These are phyloP conservation scores for Termitomyces sp. DNA, from an alignment of 768 basidiomycete species.

Conservation along the genomic window DNA sequence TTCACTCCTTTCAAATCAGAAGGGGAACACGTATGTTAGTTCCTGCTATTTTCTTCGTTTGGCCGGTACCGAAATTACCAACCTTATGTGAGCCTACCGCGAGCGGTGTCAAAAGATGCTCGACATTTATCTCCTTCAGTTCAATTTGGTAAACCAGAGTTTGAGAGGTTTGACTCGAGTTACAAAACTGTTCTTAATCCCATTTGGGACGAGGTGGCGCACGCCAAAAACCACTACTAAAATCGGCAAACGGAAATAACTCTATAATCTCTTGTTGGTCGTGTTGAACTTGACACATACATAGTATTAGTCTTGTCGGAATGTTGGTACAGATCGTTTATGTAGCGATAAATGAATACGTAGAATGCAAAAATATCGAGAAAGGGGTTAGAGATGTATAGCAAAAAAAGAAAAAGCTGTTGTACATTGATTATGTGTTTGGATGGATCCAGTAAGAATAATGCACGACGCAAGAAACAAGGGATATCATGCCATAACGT, in stretches of 20 bases:
- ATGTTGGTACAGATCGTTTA: not conserved
- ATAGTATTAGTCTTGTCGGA: no score
- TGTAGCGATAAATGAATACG: not conserved
- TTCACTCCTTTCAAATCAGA: no score
- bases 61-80: no score
- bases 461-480: not conserved
- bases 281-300: not conserved
- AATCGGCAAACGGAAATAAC: not conserved
- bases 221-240: not conserved
- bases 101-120: no score
- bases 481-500: not conserved
- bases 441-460: not conserved
- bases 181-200: no score
- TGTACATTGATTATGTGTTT: constrained; percentile 8
- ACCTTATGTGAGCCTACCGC: no score
- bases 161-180: no score
- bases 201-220: not conserved
- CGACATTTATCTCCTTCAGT: no score
- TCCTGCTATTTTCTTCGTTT: no score
- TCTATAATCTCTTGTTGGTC: not conserved
- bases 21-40: no score
- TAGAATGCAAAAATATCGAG: not conserved
- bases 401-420: not conserved
- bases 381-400: not conserved
- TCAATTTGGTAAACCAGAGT: no score